A percentile compares a stretch with the other conserved stretches of the same genome.
phyloP scores from a whole-genome alignment of 306 rosid species.

The Styphnolobium japonicum region DNA sequence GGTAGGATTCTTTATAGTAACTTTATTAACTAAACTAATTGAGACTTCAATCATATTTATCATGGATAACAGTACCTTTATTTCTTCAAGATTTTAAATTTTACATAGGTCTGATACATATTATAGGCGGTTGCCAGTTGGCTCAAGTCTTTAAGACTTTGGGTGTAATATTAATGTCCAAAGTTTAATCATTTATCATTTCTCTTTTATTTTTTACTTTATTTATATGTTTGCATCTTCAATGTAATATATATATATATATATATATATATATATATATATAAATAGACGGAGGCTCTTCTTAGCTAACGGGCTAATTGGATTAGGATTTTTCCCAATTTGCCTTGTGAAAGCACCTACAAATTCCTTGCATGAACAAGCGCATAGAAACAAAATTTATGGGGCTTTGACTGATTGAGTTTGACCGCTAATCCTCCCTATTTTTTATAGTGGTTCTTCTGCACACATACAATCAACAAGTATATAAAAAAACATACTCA shows the following conservation, averaged over 20 bases:
- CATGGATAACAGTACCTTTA: conserved; percentile 7
- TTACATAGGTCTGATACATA: not conserved
- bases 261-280: too few relatives aligned
- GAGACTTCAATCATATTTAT: not conserved
- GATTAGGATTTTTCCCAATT: not conserved
- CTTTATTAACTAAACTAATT: not conserved
- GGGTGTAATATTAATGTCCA: too few relatives aligned
- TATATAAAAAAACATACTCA: too few relatives aligned
- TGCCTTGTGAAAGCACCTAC: not conserved
- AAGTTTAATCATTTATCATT: too few relatives aligned
- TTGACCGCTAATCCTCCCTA: not conserved
- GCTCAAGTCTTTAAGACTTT: too few relatives aligned
- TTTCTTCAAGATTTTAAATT: not conserved
- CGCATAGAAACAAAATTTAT: conserved; percentile 14
- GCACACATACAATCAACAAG: too few relatives aligned
- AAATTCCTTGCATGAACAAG: conserved; percentile 6
- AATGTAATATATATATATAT: too few relatives aligned
- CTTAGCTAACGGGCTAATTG: not conserved
- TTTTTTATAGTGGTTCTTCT: not conserved
- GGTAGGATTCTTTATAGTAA: conserved; percentile 17
- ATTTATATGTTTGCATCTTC: too few relatives aligned
- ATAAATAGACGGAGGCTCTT: not conserved
- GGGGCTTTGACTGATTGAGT: conserved; percentile 7
- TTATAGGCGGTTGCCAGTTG: too few relatives aligned
- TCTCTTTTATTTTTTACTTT: too few relatives aligned